A percentile compares a stretch with the other conserved stretches of the same genome.
Evolutionary conservation across 2,329 filamentous ascomycete genomes (phyloP).

Genomic region (Alternaria panax): DNA sequence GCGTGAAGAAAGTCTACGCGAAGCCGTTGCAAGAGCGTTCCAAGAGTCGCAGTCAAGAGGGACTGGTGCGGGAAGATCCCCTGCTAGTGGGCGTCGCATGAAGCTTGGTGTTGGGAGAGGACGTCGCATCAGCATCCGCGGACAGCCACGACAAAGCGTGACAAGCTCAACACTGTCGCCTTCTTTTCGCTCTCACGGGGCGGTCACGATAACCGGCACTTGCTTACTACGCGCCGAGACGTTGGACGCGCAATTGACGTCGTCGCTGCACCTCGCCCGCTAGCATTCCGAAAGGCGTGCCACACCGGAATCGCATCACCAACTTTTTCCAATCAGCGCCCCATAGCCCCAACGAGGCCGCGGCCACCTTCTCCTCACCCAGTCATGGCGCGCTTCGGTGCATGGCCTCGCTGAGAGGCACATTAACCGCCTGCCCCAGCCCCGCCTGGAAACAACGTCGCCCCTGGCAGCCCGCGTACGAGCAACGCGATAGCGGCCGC

Average conservation of each 20-base stretch:
- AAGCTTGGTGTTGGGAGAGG: slow-evolving; percentile 20
- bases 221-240: background rate
- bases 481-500: slow-evolving; percentile 27
- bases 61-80: slow-evolving; percentile 16
- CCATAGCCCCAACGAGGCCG: slow-evolving; percentile 11
- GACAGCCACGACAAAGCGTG: background rate
- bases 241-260: background rate
- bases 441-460: slow-evolving; percentile 4
- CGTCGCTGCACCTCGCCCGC: slow-evolving; percentile 6
- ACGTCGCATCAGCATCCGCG: slow-evolving; percentile 10
- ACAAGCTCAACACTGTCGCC: background rate
- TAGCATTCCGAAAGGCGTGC: slow-evolving; percentile 27
- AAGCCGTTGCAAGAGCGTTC: slow-evolving; percentile 22
- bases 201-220: background rate
- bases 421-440: slow-evolving; percentile 6
- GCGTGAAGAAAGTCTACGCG: slow-evolving; percentile 3
- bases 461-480: slow-evolving; percentile 13
- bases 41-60: slow-evolving; percentile 11
- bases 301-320: slow-evolving; percentile 30
- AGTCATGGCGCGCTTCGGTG: slow-evolving; percentile 37
- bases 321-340: slow-evolving; percentile 14
- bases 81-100: slow-evolving; percentile 18
- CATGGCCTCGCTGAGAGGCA: slow-evolving; percentile 49
- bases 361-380: slow-evolving; percentile 10
- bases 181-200: slow-evolving; percentile 7